Percentiles rank a stretch among this genome's conserved stretches.
phyloP scores from a whole-genome alignment of 805 yeast genomes.

The Candida koratica region DNA sequence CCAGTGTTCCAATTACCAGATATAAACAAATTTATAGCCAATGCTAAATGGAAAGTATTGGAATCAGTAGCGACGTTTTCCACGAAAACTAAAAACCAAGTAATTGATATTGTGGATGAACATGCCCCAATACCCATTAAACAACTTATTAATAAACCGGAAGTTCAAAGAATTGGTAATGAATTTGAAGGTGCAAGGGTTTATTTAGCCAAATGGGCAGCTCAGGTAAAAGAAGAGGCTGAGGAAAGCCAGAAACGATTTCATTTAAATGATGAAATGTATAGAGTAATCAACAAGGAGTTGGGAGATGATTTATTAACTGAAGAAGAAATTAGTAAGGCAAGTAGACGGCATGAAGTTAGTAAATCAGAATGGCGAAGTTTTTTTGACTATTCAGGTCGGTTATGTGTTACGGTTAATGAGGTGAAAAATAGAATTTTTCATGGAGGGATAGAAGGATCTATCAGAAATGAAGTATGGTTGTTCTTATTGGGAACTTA shows the following conservation, averaged over 20 bases:
- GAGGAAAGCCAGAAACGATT: slow-evolving; percentile 51
- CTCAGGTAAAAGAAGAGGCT: slow-evolving; percentile 89
- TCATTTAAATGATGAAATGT: slow-evolving; percentile 56
- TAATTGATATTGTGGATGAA: slow-evolving; percentile 60
- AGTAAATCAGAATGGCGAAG: slow-evolving; percentile 74
- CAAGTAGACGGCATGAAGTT: slow-evolving; percentile 68
- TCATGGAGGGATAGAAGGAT: slow-evolving; percentile 76
- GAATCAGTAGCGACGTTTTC: slow-evolving; percentile 81
- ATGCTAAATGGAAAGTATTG: slow-evolving; percentile 82
- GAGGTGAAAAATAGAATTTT: slow-evolving; percentile 83
- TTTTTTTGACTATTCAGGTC: slow-evolving; percentile 76
- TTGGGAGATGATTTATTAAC: slow-evolving; percentile 58
- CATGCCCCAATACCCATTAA: slow-evolving; percentile 59
- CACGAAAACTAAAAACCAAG: slow-evolving; percentile 43
- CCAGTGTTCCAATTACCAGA: slow-evolving; percentile 22
- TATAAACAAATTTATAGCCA: slow-evolving; percentile 50
- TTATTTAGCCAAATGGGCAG: slow-evolving; percentile 94
- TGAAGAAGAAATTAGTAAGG: slow-evolving; percentile 54
- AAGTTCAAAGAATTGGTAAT: slow-evolving; percentile 73
- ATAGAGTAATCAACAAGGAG: slow-evolving; percentile 54
- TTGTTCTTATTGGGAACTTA: slow-evolving; percentile 74
- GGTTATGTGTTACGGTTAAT: slow-evolving; percentile 63
- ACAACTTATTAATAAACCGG: slow-evolving; percentile 66
- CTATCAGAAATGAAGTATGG: slow-evolving; percentile 76
- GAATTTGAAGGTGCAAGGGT: slow-evolving; percentile 92